Percentiles rank a stretch among this genome's conserved stretches.
phyloP scores from a whole-genome alignment of 2,329 filamentous ascomycete genomes.

The Fusarium musae region DNA sequence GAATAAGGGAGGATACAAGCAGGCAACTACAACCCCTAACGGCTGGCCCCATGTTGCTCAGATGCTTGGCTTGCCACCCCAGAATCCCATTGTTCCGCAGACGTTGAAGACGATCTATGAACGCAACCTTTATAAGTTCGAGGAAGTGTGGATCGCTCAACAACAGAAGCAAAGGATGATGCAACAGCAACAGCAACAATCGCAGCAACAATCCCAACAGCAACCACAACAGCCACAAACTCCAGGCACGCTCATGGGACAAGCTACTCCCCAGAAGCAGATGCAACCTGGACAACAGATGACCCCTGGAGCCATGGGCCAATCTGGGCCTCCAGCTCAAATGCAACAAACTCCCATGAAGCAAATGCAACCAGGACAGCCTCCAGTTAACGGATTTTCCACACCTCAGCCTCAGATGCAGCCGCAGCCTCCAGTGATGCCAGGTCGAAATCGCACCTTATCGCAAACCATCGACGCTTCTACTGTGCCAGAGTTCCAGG shows the following conservation, averaged over 20 bases:
- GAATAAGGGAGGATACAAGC: conserved; percentile 81
- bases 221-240: conserved; percentile 51
- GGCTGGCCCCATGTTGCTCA: conserved; percentile 80
- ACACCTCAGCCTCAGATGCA: conserved; percentile 48
- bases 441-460: conserved; percentile 60
- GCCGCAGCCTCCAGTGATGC: conserved; percentile 34
- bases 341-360: conserved; percentile 53
- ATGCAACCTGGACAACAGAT: conserved; percentile 50
- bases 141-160: conserved; percentile 71
- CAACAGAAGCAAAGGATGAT: conserved; percentile 65
- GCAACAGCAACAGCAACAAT: conserved; percentile 58
- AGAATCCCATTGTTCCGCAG: conserved; percentile 72
- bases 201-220: conserved; percentile 52
- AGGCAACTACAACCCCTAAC: conserved; percentile 74
- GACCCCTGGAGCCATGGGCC: conserved; percentile 53
- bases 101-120: conserved; percentile 81
- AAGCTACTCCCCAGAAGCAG: conserved; percentile 48
- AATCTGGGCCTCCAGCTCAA: conserved; percentile 41
- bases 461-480: conserved; percentile 61
- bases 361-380: conserved; percentile 56
- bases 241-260: conserved; percentile 44
- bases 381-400: conserved; percentile 52
- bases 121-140: conserved; percentile 79
- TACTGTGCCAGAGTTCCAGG: conserved; percentile 53
- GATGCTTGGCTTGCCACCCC: conserved; percentile 70